Base-by-base conservation (phyloP, 495 filamentous ascomycete genomes). In the Tuber melanosporum region DNA sequence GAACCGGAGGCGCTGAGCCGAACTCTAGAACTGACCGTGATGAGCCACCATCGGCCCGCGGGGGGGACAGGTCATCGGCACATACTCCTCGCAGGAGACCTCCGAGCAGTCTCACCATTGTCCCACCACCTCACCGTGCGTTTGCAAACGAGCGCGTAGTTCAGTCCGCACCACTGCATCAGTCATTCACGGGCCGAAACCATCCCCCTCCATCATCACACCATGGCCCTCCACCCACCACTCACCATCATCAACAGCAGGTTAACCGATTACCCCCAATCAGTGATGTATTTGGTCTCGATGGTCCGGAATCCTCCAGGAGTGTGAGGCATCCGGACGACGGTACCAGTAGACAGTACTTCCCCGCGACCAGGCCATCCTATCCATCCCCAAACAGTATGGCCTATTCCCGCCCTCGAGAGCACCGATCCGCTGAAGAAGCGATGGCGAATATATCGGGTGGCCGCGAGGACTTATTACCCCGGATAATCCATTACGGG, bases 121-220 rank as follows among this genome's bases (percentile, higher is more conserved):
- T 95, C n/a, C 93, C 95, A 22, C 95, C 95, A 0, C 93, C 94
- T n/a, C 94, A 96, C 78, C 90, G 94, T 74, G 93, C 96, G 71
- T 99, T 99, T 81, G 94, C 95, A 73, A 91, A 95, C 82, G 95
- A 99, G 85, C 88, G 95, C 75, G 94, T 99, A 44, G 95, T 99
- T 74, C 95, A 99, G 85, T 99, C 95, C 8, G 95, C 95, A 3
- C 95, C 95, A 20, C 87, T 99, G n/a, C 89, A 97, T 82, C 94
- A 97, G 84, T 94, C 93, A 20, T 99, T 99, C 84, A 97, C 95
- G 20, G 95, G 95, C 70, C 89, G 93, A 76, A 91, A 95, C 80
- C 90, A 94, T 80, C 90, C 93, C 20, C 92, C 93, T 79, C 92
- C 95, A 76, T 91, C 94, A 39, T 94, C 93, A 12, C 94, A 93